Evolutionary conservation across 441 rosid species (phyloP).

Genomic region (Raphanus hybrid): DNA sequence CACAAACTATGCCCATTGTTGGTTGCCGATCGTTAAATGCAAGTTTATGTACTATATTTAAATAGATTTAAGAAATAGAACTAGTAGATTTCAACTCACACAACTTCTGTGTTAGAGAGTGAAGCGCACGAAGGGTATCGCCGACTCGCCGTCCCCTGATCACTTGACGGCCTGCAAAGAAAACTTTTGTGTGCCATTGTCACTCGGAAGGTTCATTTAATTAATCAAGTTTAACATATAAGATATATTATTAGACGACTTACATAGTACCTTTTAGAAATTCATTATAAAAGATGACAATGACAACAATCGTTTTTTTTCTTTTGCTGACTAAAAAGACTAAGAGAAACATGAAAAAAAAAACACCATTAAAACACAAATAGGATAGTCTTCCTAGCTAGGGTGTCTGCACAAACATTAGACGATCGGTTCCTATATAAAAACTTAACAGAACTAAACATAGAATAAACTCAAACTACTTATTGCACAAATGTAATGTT

Average conservation of each 20-base stretch:
- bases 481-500: not conserved
- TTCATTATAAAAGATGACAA: not conserved
- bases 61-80: not conserved
- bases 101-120: constrained; percentile 31
- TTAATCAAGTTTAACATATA: not conserved
- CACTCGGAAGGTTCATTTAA: not conserved
- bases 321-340: not conserved
- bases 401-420: not conserved
- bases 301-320: not conserved
- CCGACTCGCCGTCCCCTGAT: constrained; percentile 44
- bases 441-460: not conserved
- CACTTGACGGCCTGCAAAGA: constrained; percentile 31
- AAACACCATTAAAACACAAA: not conserved
- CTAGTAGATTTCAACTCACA: constrained; percentile 10
- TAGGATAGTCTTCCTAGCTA: not conserved
- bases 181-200: constrained; percentile 11
- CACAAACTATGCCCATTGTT: constrained; percentile 14
- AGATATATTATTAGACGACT: not conserved
- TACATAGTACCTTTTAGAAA: not conserved
- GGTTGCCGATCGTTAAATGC: constrained; percentile 16
- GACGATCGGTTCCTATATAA: not conserved
- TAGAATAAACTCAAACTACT: not conserved
- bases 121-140: constrained; percentile 42
- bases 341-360: not conserved
- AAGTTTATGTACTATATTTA: constrained; percentile 9